These are phyloP conservation scores for Sporisorium graminicola DNA, from an alignment of 1,284 basidiomycete species.

Conservation along the genomic window DNA sequence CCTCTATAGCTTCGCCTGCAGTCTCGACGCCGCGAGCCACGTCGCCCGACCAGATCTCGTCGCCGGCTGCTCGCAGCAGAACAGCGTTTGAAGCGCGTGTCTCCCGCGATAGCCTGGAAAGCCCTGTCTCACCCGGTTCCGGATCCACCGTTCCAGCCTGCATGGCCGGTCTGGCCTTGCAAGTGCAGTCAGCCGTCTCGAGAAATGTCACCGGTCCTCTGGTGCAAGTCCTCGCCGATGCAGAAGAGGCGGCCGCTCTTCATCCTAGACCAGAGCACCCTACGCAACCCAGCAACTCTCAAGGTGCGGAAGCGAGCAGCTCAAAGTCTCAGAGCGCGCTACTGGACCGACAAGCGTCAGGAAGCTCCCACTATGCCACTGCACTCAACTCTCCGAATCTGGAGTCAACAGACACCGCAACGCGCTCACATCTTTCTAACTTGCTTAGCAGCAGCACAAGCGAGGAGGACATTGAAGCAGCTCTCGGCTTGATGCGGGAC, in stretches of 20 bases:
- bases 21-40: constrained; percentile 38
- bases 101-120: constrained; percentile 16
- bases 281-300: neutral
- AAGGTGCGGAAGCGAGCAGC: constrained; percentile 3
- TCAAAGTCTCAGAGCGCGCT: neutral
- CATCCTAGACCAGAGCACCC: constrained; percentile 7
- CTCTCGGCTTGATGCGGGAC: constrained; percentile 4
- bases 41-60: constrained; percentile 21
- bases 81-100: constrained; percentile 9
- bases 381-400: constrained; percentile 37
- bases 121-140: constrained; percentile 7
- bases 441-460: constrained; percentile 18
- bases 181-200: constrained; percentile 46
- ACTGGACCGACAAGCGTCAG: constrained; percentile 14
- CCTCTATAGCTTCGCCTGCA: constrained; percentile 32
- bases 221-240: constrained; percentile 40
- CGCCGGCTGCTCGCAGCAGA: constrained; percentile 10
- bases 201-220: constrained; percentile 47
- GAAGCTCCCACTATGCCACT: constrained; percentile 21
- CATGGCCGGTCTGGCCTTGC: constrained; percentile 38
- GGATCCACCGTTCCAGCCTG: constrained; percentile 23
- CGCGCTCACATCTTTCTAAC: constrained; percentile 1
- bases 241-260: constrained; percentile 25
- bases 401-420: neutral
- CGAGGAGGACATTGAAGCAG: constrained; percentile 22